Evolutionary conservation across 805 yeast genomes (phyloP), one percentile per base, ranked within the genome.

Genomic region (Wickerhamiella alocasiicola): DNA sequence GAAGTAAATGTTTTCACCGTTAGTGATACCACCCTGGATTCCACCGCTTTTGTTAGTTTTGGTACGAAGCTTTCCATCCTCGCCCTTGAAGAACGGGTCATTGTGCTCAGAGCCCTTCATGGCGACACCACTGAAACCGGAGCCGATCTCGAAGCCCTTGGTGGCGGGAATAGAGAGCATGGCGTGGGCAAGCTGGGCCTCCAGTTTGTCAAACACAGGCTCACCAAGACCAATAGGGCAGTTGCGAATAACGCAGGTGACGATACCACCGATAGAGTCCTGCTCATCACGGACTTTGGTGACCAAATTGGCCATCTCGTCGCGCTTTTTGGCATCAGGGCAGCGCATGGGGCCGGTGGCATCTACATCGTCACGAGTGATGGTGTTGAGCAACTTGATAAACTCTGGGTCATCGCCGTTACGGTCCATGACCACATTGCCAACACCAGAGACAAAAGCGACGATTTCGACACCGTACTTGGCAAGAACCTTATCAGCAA

Each of bases 131-230:
- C 72, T 71, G 56, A 91, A 91, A 11, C 98, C 98, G 23, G 95
- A 83, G 41, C 98, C 98, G 54, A 91, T 77, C 67, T 91, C 98
- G 54, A 91, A 91, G 26, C 97, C 98, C 65, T 91, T 91, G 35
- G 97, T 83, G 33, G 98, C 97, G 16, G 98, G 98, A 47, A 91
- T 74, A 2, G 96, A 87, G 49, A 91, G 66, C 98, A 91, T 91
- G 39, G 97, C 97, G 59, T 91, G 98, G 11, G 97, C 98, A 48
- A 91, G 70, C 54, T 73, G 64, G 24, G 98, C 98, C 68, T 91
- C 98, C 47, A 91, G 67, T 65, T 91, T 91, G 63, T 91, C 98
- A 59, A 91, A 91, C 47, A 85, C 84, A 21, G 98, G 98, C 66
- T 91, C 98, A 49, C 98, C 98, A 31, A 91, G 70, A n/a, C 97